phyloP scores from a whole-genome alignment of 805 yeast genomes.

The Candida andamanensis region DNA sequence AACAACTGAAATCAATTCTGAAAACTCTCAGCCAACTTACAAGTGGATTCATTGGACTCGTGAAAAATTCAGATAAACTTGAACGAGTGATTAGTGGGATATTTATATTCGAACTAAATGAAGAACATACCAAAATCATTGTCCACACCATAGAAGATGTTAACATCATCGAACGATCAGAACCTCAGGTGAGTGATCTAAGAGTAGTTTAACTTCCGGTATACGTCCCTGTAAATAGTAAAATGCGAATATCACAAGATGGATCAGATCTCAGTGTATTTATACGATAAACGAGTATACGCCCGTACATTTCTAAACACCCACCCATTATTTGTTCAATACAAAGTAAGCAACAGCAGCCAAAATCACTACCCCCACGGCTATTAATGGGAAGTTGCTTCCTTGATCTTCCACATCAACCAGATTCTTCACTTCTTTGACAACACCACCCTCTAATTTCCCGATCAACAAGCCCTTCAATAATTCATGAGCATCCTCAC shows the following conservation, averaged over 20 bases:
- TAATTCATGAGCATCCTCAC: slow-evolving; percentile 88
- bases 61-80: slow-evolving; percentile 19
- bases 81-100: slow-evolving; percentile 49
- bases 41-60: slow-evolving; percentile 29
- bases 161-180: slow-evolving; percentile 47
- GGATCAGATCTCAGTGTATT: no score
- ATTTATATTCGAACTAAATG: slow-evolving; percentile 61
- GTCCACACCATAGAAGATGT: slow-evolving; percentile 68
- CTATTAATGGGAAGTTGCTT: slow-evolving; percentile 24
- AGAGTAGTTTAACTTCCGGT: slow-evolving; percentile 8
- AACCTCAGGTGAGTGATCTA: slow-evolving; percentile 21
- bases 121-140: slow-evolving; percentile 46
- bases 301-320: neutral
- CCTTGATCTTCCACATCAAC: slow-evolving; percentile 16
- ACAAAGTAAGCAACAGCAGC: slow-evolving; percentile 40
- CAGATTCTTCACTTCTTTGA: slow-evolving; percentile 20
- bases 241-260: no score
- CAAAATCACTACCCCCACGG: slow-evolving; percentile 30
- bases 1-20: slow-evolving; percentile 13
- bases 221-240: neutral
- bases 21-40: slow-evolving; percentile 25
- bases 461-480: slow-evolving; percentile 70
- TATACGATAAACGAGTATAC: no score
- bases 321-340: slow-evolving; percentile 14
- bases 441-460: slow-evolving; percentile 61